phyloP scores from a whole-genome alignment of 2,329 filamentous ascomycete species.

The Corynespora cassiicola region DNA sequence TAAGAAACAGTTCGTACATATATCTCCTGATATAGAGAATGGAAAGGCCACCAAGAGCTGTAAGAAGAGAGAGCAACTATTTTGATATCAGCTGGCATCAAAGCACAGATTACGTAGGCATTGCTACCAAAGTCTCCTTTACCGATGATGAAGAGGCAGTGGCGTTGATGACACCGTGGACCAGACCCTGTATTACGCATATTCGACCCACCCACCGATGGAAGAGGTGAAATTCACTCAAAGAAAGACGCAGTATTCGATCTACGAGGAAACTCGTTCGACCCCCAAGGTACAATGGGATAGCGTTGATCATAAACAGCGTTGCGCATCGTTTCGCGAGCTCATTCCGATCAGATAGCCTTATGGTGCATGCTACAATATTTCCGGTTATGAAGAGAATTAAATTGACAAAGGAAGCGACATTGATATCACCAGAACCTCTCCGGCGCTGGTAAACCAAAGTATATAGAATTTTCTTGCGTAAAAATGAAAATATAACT shows the following conservation, averaged over 20 bases:
- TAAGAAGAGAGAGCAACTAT: slow-evolving; percentile 10
- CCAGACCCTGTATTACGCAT: slow-evolving; percentile 13
- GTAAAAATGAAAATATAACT: slow-evolving; percentile 6
- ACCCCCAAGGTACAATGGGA: slow-evolving; percentile 15
- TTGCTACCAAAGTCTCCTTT: slow-evolving; percentile 2
- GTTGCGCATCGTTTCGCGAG: slow-evolving; percentile 13
- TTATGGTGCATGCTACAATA: slow-evolving; percentile 7
- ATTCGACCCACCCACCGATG: slow-evolving; percentile 15
- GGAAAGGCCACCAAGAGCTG: slow-evolving; percentile 5
- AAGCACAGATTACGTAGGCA: neutral
- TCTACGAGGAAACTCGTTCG: slow-evolving; percentile 13
- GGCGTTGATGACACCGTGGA: slow-evolving; percentile 5
- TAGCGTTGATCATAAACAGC: slow-evolving; percentile 14
- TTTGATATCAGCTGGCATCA: no score
- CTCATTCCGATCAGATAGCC: slow-evolving; percentile 3
- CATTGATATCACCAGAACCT: slow-evolving; percentile 4
- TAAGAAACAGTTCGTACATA: slow-evolving; percentile 17
- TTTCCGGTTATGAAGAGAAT: slow-evolving; percentile 8
- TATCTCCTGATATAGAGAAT: slow-evolving; percentile 14
- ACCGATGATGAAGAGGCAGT: neutral
- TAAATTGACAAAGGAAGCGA: slow-evolving; percentile 1
- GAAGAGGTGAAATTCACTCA: slow-evolving; percentile 8
- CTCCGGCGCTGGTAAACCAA: slow-evolving; percentile 3
- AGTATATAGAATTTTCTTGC: slow-evolving; percentile 12
- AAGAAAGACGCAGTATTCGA: slow-evolving; percentile 4